Conservation (phyloP, 1,284 basidiomycete species). For the Cutaneotrichosporon mucoides region DNA sequence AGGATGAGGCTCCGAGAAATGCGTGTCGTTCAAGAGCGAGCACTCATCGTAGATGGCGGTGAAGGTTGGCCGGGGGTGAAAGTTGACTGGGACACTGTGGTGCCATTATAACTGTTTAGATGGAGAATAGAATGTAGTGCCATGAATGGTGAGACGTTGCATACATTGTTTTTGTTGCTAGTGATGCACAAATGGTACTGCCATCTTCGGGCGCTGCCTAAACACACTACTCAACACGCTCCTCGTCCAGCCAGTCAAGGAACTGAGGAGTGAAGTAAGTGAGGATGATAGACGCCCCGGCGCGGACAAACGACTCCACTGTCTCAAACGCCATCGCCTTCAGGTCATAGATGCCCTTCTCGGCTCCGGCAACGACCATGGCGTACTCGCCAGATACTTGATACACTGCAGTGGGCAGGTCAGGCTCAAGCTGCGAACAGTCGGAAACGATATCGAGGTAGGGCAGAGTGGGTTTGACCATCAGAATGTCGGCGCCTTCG, state of each 20-base stretch:
- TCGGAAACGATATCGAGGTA: conserved; percentile 96
- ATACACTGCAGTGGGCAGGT: conserved; percentile 90
- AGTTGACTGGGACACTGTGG: conserved; percentile 32
- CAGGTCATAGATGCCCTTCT: conserved; percentile 87
- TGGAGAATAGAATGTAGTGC: background rate
- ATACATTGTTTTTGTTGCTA: too few species aligned
- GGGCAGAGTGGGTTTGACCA: conserved; percentile 95
- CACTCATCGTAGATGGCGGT: conserved; percentile 27
- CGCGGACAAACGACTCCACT: conserved; percentile 81
- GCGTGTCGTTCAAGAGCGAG: conserved; percentile 68
- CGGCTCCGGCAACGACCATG: conserved; percentile 91
- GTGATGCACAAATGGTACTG: background rate
- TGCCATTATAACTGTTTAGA: background rate
- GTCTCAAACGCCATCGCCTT: conserved; percentile 92
- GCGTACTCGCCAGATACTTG: conserved; percentile 97
- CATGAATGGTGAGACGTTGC: background rate
- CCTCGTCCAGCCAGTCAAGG: conserved; percentile 75
- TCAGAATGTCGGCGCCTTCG: conserved; percentile 98
- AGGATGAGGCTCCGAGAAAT: conserved; percentile 79
- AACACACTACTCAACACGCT: background rate
- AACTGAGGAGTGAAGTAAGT: conserved; percentile 96
- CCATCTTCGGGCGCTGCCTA: background rate
- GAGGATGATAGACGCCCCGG: conserved; percentile 84
- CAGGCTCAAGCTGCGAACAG: conserved; percentile 71
- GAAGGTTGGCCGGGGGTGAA: conserved; percentile 36